phyloP scores from a whole-genome alignment of 495 filamentous ascomycete genomes.

The Cenococcum geophilum region DNA sequence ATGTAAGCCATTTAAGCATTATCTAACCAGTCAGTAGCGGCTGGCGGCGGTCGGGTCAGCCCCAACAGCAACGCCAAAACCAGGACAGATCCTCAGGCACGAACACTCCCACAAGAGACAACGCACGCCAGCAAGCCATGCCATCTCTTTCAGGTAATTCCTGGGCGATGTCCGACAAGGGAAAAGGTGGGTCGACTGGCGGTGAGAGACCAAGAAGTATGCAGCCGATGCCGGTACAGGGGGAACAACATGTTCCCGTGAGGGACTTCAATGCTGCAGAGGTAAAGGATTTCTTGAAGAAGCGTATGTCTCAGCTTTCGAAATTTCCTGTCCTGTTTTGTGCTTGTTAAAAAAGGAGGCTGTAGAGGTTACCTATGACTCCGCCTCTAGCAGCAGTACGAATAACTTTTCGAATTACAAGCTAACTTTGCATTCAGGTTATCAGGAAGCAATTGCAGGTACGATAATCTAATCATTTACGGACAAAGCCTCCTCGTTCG shows the following conservation, averaged over 20 bases:
- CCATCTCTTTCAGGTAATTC: constrained; percentile 23
- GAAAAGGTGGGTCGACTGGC: constrained; percentile 15
- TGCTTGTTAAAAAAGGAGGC: neutral
- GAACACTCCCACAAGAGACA: constrained; percentile 26
- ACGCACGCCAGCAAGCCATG: constrained; percentile 17
- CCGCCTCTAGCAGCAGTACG: too few species aligned
- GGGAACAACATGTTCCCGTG: constrained; percentile 25
- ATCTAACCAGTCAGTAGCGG: constrained; percentile 15
- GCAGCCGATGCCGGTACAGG: constrained; percentile 9
- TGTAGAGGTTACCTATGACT: neutral
- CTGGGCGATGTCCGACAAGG: constrained; percentile 18
- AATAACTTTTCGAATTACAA: neutral
- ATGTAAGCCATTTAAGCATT: neutral
- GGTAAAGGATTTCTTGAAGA: constrained; percentile 31
- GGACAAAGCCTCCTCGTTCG: neutral
- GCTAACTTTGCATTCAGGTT: constrained; percentile 8
- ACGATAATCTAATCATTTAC: constrained; percentile 10
- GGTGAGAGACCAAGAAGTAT: constrained; percentile 9
- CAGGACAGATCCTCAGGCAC: constrained; percentile 19
- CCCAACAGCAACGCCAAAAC: constrained; percentile 15
- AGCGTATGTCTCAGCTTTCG: constrained; percentile 18
- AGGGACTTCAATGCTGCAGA: constrained; percentile 27
- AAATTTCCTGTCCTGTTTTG: neutral
- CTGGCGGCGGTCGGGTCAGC: constrained; percentile 20
- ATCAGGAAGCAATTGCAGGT: constrained; percentile 8